Evolutionary conservation across 2,329 filamentous ascomycete species (phyloP).

Genomic region (Sclerotinia spermophila): DNA sequence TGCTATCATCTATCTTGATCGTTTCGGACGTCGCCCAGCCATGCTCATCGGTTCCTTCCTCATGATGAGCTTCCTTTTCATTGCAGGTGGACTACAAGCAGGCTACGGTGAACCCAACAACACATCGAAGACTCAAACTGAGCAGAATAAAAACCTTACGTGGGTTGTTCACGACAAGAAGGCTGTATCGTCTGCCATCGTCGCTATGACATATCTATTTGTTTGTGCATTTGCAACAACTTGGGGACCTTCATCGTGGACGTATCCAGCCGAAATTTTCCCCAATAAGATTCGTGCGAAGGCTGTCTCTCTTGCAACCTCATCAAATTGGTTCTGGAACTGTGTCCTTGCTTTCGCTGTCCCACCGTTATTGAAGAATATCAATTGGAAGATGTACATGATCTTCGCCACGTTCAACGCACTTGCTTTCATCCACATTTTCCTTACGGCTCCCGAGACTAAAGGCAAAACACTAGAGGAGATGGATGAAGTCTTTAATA

Average conservation of each 20-base stretch:
- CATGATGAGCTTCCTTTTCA: slow-evolving; percentile 61
- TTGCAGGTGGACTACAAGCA: slow-evolving; percentile 60
- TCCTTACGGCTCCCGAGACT: slow-evolving; percentile 64
- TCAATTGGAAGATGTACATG: slow-evolving; percentile 54
- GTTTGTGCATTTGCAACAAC: slow-evolving; percentile 65
- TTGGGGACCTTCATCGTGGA: slow-evolving; percentile 49
- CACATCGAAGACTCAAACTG: slow-evolving; percentile 37
- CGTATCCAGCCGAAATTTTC: slow-evolving; percentile 65
- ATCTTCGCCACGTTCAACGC: slow-evolving; percentile 72
- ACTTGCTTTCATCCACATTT: slow-evolving; percentile 54
- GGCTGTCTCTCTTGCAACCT: slow-evolving; percentile 69
- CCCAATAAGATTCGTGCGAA: slow-evolving; percentile 68
- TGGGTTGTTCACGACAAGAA: slow-evolving; percentile 54
- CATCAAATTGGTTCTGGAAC: slow-evolving; percentile 74
- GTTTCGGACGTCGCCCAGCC: slow-evolving; percentile 67
- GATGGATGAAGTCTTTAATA: slow-evolving; percentile 69
- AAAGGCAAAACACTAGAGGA: slow-evolving; percentile 73
- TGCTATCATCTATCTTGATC: slow-evolving; percentile 70
- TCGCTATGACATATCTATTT: slow-evolving; percentile 58
- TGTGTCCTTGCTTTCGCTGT: slow-evolving; percentile 58
- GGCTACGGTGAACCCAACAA: slow-evolving; percentile 52
- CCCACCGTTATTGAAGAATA: slow-evolving; percentile 49
- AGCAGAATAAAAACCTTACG: slow-evolving; percentile 47
- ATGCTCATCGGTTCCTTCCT: slow-evolving; percentile 59
- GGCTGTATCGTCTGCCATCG: slow-evolving; percentile 37